phyloP scores from a whole-genome alignment of 805 yeast species.

The Cyberlindnera amylophila region DNA sequence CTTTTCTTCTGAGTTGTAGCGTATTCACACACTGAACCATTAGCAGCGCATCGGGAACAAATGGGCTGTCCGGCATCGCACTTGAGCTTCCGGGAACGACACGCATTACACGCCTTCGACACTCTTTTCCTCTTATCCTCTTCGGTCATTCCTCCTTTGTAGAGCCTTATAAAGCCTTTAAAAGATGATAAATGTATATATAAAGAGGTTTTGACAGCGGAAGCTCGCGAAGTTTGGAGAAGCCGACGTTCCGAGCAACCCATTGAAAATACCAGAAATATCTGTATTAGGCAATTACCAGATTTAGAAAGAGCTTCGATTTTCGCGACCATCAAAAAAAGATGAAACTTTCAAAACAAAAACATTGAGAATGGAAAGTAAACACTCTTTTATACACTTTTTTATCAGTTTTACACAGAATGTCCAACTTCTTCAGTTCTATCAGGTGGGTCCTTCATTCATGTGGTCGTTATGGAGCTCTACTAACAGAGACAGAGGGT shows the following conservation, averaged over 20 bases:
- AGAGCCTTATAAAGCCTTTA: too few relatives aligned
- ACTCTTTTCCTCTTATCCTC: slow-evolving; percentile 26
- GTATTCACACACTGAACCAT: slow-evolving; percentile 40
- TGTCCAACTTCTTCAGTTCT: slow-evolving; percentile 17
- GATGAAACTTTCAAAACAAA: too few relatives aligned
- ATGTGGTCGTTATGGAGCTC: too few relatives aligned
- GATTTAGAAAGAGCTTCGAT: too few relatives aligned
- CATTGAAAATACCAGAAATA: too few relatives aligned
- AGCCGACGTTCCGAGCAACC: too few relatives aligned
- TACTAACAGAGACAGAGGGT: slow-evolving; percentile 33
- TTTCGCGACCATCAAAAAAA: too few relatives aligned
- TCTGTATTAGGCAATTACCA: too few relatives aligned
- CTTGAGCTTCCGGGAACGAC: slow-evolving; percentile 69
- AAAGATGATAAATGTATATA: too few relatives aligned
- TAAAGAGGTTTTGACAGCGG: background rate
- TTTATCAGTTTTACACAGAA: too few relatives aligned
- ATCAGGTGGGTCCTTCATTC: slow-evolving; percentile 13
- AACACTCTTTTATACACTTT: too few relatives aligned
- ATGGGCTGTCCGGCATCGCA: slow-evolving; percentile 74
- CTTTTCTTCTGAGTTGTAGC: slow-evolving; percentile 13
- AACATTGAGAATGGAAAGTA: too few relatives aligned
- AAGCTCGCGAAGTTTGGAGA: background rate
- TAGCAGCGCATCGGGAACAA: slow-evolving; percentile 77
- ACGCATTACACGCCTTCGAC: slow-evolving; percentile 43
- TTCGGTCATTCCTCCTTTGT: background rate